Conservation (phyloP, 441 rosid genomes). For the Croton laevigatus region DNA sequence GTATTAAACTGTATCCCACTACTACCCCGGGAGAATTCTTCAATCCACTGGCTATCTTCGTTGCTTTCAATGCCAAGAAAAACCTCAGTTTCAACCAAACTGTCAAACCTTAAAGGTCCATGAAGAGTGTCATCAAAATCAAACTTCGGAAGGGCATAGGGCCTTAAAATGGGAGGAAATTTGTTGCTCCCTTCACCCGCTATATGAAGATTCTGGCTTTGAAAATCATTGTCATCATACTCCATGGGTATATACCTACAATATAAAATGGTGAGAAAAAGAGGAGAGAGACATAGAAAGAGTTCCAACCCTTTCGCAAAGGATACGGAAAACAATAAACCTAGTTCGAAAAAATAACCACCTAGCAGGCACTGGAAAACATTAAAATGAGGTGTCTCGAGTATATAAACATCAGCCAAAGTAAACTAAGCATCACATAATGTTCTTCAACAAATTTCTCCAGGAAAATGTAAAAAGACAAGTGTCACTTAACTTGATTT, state of each 20-base stretch:
- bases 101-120: slow-evolving; percentile 82
- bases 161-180: slow-evolving; percentile 66
- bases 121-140: slow-evolving; percentile 88
- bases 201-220: slow-evolving; percentile 88
- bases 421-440: too few relatives aligned
- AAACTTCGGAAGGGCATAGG: slow-evolving; percentile 91
- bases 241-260: slow-evolving; percentile 94
- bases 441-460: neutral
- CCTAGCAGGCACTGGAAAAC: neutral
- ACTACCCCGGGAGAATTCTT: slow-evolving; percentile 74
- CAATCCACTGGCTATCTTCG: slow-evolving; percentile 94
- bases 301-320: slow-evolving; percentile 5
- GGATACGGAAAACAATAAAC: slow-evolving; percentile 14
- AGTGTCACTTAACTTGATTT: too few relatives aligned
- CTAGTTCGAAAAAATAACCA: slow-evolving; percentile 14
- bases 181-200: slow-evolving; percentile 86
- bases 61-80: slow-evolving; percentile 91
- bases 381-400: neutral
- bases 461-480: neutral
- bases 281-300: slow-evolving; percentile 6
- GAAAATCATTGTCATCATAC: slow-evolving; percentile 98
- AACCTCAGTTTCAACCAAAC: slow-evolving; percentile 79
- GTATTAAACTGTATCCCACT: slow-evolving; percentile 80
- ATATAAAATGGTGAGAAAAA: slow-evolving; percentile 15
- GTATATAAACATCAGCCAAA: neutral